Percentiles rank a stretch among this genome's conserved stretches.
These are phyloP conservation scores for Sarocladiaceae sp. DNA, from an alignment of 2,329 filamentous ascomycete species.

Conservation along the genomic window DNA sequence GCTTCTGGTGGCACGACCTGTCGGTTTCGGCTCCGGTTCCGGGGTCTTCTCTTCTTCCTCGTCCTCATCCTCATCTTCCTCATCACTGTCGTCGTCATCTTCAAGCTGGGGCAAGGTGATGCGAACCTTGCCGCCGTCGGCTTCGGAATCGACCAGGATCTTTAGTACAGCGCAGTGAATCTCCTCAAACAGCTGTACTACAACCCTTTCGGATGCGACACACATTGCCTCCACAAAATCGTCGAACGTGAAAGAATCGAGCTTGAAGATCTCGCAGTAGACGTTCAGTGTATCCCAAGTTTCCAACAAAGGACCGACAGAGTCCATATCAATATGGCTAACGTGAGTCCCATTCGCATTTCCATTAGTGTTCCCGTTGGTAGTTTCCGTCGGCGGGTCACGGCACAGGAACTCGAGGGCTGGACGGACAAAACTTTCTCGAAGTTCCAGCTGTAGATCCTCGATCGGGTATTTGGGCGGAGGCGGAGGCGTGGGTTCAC, in stretches of 20 bases:
- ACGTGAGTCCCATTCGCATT: slow-evolving; percentile 10
- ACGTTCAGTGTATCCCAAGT: slow-evolving; percentile 97
- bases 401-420: slow-evolving; percentile 69
- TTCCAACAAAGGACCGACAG: slow-evolving; percentile 79
- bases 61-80: slow-evolving; percentile 52
- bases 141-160: slow-evolving; percentile 69
- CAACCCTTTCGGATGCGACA: slow-evolving; percentile 64
- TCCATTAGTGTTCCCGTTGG: neutral
- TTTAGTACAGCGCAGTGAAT: slow-evolving; percentile 89
- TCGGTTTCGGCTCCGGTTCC: slow-evolving; percentile 63
- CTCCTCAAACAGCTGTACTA: slow-evolving; percentile 82
- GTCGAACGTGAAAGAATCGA: slow-evolving; percentile 97
- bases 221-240: slow-evolving; percentile 87
- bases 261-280: slow-evolving; percentile 88
- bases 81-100: slow-evolving; percentile 62
- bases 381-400: slow-evolving; percentile 42
- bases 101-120: slow-evolving; percentile 72
- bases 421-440: slow-evolving; percentile 62
- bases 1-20: slow-evolving; percentile 71
- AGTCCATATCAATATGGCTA: slow-evolving; percentile 67
- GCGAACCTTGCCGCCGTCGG: slow-evolving; percentile 71
- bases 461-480: slow-evolving; percentile 93
- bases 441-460: slow-evolving; percentile 74
- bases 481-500: slow-evolving; percentile 56
- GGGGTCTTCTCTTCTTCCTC: slow-evolving; percentile 56